These are phyloP conservation scores for Porpolomopsis calyptriformis DNA, from an alignment of 768 basidiomycete species.

Conservation along the genomic window DNA sequence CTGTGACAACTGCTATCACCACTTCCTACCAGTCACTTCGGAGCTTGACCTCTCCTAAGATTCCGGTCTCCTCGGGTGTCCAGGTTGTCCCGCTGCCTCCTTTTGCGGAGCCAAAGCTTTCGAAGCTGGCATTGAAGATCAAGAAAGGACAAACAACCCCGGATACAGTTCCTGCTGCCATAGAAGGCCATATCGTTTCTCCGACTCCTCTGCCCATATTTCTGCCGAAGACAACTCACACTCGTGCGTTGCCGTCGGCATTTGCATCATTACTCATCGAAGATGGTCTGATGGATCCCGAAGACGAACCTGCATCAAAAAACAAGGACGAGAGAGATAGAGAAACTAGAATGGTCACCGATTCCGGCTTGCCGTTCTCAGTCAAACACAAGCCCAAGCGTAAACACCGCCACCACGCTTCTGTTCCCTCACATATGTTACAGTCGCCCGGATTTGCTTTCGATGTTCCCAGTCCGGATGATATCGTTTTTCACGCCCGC, in stretches of 20 bases:
- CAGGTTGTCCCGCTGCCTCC: slow-evolving; percentile 14
- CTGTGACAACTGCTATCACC: slow-evolving; percentile 78
- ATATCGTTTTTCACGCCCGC: slow-evolving; percentile 72
- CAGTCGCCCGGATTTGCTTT: slow-evolving; percentile 47
- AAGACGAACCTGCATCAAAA: slow-evolving; percentile 26
- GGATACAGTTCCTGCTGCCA: slow-evolving; percentile 19
- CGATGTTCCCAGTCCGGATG: slow-evolving; percentile 85
- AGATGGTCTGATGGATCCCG: slow-evolving; percentile 31
- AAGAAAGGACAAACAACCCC: slow-evolving; percentile 46
- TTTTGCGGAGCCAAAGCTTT: slow-evolving; percentile 35
- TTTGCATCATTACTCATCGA: slow-evolving; percentile 64
- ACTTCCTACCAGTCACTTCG: slow-evolving; percentile 68
- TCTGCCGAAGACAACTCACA: slow-evolving; percentile 36
- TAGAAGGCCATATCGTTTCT: slow-evolving; percentile 30
- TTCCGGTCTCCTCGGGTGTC: slow-evolving; percentile 17
- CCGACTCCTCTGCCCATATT: slow-evolving; percentile 46
- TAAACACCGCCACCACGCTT: slow-evolving; percentile 16
- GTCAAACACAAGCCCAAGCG: slow-evolving; percentile 15
- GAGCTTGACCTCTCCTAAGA: slow-evolving; percentile 46
- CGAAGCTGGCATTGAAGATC: slow-evolving; percentile 70
- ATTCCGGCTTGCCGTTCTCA: neutral
- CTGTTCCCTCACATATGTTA: slow-evolving; percentile 26
- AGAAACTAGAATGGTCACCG: slow-evolving; percentile 9
- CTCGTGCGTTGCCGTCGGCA: slow-evolving; percentile 68
- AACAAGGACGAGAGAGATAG: slow-evolving; percentile 22